Conservation (phyloP, 257 asterid genomes). For the Leonotis leonurus region DNA sequence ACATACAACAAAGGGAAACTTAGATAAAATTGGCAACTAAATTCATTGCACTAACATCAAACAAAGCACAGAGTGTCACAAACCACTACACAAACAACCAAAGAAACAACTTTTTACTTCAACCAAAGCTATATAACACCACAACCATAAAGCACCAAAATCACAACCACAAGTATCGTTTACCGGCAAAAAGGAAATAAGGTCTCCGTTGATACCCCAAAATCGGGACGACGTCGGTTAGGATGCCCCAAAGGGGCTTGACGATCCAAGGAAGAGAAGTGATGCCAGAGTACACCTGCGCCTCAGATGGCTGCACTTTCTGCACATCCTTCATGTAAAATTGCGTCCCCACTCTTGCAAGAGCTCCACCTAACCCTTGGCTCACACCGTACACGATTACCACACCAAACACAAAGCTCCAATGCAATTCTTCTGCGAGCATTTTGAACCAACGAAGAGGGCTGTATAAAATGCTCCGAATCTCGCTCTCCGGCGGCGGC, state of each 20-base stretch:
- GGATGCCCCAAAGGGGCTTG: slow-evolving; percentile 61
- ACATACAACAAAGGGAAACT: background rate
- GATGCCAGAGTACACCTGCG: slow-evolving; percentile 46
- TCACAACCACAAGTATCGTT: background rate
- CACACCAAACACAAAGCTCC: slow-evolving; percentile 31
- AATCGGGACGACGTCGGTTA: slow-evolving; percentile 57
- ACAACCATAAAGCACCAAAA: background rate
- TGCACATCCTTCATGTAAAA: slow-evolving; percentile 75
- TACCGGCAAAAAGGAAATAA: slow-evolving; percentile 87
- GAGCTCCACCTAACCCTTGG: slow-evolving; percentile 49
- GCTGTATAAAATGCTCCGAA: slow-evolving; percentile 22
- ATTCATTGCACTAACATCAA: background rate
- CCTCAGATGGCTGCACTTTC: slow-evolving; percentile 54
- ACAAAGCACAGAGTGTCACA: background rate
- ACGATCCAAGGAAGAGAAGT: slow-evolving; percentile 62
- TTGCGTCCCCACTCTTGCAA: slow-evolving; percentile 56
- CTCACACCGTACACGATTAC: slow-evolving; percentile 50
- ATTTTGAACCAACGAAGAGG: slow-evolving; percentile 70
- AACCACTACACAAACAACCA: slow-evolving; percentile 6
- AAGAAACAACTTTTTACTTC: background rate
- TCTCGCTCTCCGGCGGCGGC: slow-evolving; percentile 24
- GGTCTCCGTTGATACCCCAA: slow-evolving; percentile 69
- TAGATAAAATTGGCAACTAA: background rate
- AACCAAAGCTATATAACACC: slow-evolving; percentile 6
- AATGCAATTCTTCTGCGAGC: slow-evolving; percentile 65